Evolutionary conservation across 768 basidiomycete species (phyloP).

Genomic region (Russula dissimulans): DNA sequence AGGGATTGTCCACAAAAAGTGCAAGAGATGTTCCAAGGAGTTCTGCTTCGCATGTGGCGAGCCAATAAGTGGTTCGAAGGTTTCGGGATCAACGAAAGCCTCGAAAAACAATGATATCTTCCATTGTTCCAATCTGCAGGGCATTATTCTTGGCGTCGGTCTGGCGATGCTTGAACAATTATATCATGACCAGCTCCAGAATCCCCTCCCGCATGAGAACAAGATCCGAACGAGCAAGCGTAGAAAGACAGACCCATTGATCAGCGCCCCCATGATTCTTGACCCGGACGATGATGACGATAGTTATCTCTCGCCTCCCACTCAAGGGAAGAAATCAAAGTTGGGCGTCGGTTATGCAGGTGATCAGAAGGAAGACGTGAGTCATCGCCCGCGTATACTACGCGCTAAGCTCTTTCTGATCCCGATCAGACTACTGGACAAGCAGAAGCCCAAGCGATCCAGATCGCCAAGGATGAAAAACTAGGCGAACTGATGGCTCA

Average conservation of each 20-base stretch:
- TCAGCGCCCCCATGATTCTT: conserved; percentile 20
- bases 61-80: conserved; percentile 23
- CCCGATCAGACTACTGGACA: conserved; percentile 63
- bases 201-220: conserved; percentile 22
- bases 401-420: background rate
- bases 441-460: conserved; percentile 63
- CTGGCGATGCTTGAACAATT: conserved; percentile 74
- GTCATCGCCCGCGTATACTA: conserved; percentile 24
- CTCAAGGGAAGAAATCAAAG: conserved; percentile 55
- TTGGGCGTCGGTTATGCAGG: conserved; percentile 87
- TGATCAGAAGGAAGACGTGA: conserved; percentile 73
- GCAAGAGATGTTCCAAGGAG: conserved; percentile 30
- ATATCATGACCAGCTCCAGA: conserved; percentile 48
- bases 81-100: conserved; percentile 23
- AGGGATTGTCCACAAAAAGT: conserved; percentile 47
- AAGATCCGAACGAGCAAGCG: conserved; percentile 26
- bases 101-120: conserved; percentile 54
- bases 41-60: conserved; percentile 45
- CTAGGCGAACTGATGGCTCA: conserved; percentile 58
- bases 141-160: conserved; percentile 85
- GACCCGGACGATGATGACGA: conserved; percentile 50
- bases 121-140: conserved; percentile 86
- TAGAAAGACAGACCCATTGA: conserved; percentile 35
- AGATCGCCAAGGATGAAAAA: conserved; percentile 63
- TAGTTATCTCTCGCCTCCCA: conserved; percentile 33